A percentile compares a stretch with the other conserved stretches of the same genome.
Evolutionary conservation across 352 stramenopile genomes (phyloP).

Genomic region (Thalassiosira livingstoniorum): DNA sequence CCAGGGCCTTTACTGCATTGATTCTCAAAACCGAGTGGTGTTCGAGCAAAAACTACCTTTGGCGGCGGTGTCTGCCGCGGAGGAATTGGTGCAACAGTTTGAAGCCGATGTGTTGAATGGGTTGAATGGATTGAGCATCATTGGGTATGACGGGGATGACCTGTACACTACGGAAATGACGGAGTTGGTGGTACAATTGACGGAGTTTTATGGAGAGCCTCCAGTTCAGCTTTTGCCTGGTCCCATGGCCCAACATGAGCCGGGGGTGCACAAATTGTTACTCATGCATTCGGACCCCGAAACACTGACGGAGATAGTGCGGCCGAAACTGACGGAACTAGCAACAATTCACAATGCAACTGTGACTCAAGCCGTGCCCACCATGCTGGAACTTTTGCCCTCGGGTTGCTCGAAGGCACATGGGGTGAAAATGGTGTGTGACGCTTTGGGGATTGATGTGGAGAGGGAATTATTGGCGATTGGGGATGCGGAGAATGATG

Average conservation of each 20-base stretch:
- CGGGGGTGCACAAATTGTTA: constrained; percentile 76
- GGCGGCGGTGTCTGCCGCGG: constrained; percentile 59
- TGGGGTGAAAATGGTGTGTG: constrained; percentile 80
- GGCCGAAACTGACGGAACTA: constrained; percentile 69
- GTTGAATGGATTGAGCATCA: constrained; percentile 69
- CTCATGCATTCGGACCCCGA: constrained; percentile 73
- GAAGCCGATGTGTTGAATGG: too few species aligned
- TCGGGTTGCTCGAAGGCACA: constrained; percentile 76
- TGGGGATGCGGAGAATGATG: constrained; percentile 87
- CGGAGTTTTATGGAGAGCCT: constrained; percentile 77
- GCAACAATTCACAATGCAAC: constrained; percentile 54
- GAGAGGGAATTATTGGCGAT: constrained; percentile 73
- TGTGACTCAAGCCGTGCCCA: constrained; percentile 82
- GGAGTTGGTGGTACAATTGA: constrained; percentile 61
- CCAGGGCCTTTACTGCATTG: constrained; percentile 84
- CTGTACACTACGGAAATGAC: constrained; percentile 73
- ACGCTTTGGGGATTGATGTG: constrained; percentile 72
- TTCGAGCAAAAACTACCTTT: constrained; percentile 77
- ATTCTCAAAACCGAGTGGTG: constrained; percentile 72
- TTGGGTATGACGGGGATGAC: constrained; percentile 83
- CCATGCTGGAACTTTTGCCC: constrained; percentile 85
- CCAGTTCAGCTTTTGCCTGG: constrained; percentile 46
- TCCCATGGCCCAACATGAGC: constrained; percentile 35
- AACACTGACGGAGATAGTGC: constrained; percentile 55
- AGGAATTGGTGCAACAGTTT: constrained; percentile 63